Percentiles rank a stretch among this genome's conserved stretches.
phyloP scores from a whole-genome alignment of 805 yeast genomes.

The Kuraishia capsulata region DNA sequence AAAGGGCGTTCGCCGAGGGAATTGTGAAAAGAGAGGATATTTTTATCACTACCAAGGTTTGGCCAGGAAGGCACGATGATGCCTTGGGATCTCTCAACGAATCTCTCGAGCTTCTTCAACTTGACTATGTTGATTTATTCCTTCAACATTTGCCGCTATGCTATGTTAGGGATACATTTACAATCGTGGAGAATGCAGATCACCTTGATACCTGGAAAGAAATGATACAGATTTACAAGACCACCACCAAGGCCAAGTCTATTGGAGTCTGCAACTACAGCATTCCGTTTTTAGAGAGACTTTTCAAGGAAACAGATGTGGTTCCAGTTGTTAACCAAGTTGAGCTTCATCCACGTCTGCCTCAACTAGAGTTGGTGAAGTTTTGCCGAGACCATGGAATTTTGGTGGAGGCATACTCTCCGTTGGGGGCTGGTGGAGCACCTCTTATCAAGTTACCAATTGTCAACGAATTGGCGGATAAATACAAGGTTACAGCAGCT shows the following conservation, averaged over 20 bases:
- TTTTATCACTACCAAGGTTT: constrained; percentile 68
- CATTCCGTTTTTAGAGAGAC: constrained; percentile 25
- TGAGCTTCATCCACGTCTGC: constrained; percentile 38
- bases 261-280: constrained; percentile 54
- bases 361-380: constrained; percentile 28
- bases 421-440: constrained; percentile 58
- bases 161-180: constrained; percentile 30
- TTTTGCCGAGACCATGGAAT: constrained; percentile 28
- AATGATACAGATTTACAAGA: constrained; percentile 61
- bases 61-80: constrained; percentile 35
- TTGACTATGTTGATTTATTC: constrained; percentile 36
- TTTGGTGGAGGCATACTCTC: constrained; percentile 46
- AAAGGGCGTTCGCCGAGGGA: constrained; percentile 36
- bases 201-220: constrained; percentile 63
- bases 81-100: constrained; percentile 30
- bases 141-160: constrained; percentile 43
- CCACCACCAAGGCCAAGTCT: constrained; percentile 36
- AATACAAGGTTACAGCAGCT: constrained; percentile 41
- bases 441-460: constrained; percentile 46
- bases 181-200: constrained; percentile 49
- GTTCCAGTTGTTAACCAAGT: constrained; percentile 50
- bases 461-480: constrained; percentile 44
- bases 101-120: constrained; percentile 28
- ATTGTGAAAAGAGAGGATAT: constrained; percentile 40
- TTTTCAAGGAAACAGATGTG: constrained; percentile 36